Base-by-base conservation (phyloP, 2,329 filamentous ascomycete species). In the Fusarium begoniae region DNA sequence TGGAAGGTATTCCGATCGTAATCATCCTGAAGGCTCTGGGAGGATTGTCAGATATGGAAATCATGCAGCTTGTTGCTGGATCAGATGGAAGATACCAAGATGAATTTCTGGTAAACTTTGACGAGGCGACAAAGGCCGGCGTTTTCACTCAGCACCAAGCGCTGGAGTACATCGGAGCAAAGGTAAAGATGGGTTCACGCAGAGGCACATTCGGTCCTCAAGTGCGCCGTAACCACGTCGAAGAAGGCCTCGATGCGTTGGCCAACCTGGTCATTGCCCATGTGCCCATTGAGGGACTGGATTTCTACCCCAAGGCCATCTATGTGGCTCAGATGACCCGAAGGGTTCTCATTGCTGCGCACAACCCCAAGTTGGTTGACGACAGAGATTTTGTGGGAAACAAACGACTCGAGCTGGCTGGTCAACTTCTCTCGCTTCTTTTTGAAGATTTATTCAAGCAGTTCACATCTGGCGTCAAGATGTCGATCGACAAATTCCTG, bases 401-500 rank as follows among this genome's bases (percentile, higher is more conserved):
- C 85, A 99, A 99, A 84, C 91, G 96, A 69, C 87, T 99, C 48
- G 96, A 99, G 82, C 83, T 99, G 83, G 97, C 97, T 61, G 96
- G 96, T 2, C 96, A 98, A 83, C 91, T 99, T 80, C 85, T 99
- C 70, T 95, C 96, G 7, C 88, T 99, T 2, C 88, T 99, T 0
- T 99, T 99, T 76, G 97, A 99, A 83, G 97, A 99, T 86, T 84
- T 98, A 69, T 99, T 99, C 90, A 99, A 99, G 85, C 93, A 94
- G 69, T 98, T 98, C 82, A 93, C 94, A 78, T 90, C 90, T 66
- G 92, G 96, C 76, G 91, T 99, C 81, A 98, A 97, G 82, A 90
- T 94, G 84, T 96, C 93, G 75, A 96, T 99, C 77, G 96, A 99
- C 84, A 98, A 98, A 80, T 93, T 96, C 8, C 85, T 98, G 70